Percentiles rank a stretch among this genome's conserved stretches.
phyloP scores from a whole-genome alignment of 305 asterid genomes.

The Fraxinus sp. region DNA sequence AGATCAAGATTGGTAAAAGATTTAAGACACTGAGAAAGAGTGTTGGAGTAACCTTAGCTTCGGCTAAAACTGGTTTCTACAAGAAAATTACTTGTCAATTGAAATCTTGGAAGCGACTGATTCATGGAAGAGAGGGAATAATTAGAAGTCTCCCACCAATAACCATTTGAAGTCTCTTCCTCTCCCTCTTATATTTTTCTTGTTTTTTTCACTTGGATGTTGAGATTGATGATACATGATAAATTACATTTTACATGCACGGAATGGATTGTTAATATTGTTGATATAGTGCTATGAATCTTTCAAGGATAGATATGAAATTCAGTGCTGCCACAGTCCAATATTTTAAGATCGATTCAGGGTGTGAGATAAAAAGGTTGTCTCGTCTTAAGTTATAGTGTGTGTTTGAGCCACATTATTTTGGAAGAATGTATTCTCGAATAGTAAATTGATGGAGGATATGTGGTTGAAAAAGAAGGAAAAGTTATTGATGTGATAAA shows the following conservation, averaged over 20 bases:
- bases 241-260: not conserved
- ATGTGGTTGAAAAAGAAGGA: no score
- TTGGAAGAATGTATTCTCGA: no score
- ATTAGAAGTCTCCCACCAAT: slow-evolving; percentile 20
- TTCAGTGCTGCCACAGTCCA: no score
- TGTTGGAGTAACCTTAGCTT: slow-evolving; percentile 24
- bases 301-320: not conserved
- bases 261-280: not conserved
- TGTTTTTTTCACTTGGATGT: not conserved
- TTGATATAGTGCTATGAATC: not conserved
- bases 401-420: no score
- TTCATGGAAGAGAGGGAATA: slow-evolving; percentile 24
- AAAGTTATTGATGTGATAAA: no score
- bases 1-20: slow-evolving; percentile 53
- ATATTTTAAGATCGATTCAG: no score
- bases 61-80: slow-evolving; percentile 29
- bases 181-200: not conserved
- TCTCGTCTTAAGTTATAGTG: no score
- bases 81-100: slow-evolving; percentile 32
- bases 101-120: slow-evolving; percentile 38
- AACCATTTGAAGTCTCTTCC: slow-evolving; percentile 5
- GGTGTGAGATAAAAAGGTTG: no score
- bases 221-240: not conserved
- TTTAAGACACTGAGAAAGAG: slow-evolving; percentile 43
- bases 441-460: no score